Percentiles rank a stretch among this genome's conserved stretches.
Evolutionary conservation across 495 filamentous ascomycete genomes (phyloP).

Genomic region (Amorphotheca resinae): DNA sequence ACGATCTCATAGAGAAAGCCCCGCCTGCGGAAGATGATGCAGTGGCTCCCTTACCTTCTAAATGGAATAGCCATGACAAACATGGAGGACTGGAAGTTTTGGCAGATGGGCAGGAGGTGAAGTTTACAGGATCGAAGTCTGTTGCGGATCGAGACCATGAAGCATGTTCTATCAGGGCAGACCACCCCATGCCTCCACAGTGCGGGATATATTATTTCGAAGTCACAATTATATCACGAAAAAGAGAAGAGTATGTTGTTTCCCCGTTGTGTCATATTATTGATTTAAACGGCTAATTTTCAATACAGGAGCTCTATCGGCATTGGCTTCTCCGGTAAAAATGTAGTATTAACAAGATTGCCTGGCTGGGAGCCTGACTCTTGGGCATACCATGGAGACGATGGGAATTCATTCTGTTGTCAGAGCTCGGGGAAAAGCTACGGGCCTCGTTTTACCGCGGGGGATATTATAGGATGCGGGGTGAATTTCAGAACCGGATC

Average conservation of each 20-base stretch:
- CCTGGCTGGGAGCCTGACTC: conserved; percentile 94
- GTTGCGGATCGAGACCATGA: conserved; percentile 54
- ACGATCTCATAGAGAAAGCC: conserved; percentile 74
- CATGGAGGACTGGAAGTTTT: conserved; percentile 59
- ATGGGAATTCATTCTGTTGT: conserved; percentile 69
- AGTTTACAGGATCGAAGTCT: conserved; percentile 39
- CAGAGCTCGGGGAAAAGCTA: conserved; percentile 60
- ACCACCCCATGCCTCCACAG: conserved; percentile 82
- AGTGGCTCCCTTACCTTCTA: conserved; percentile 58
- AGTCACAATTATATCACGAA: conserved; percentile 70
- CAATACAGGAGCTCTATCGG: conserved; percentile 59
- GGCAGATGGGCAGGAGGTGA: conserved; percentile 65
- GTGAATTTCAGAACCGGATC: conserved; percentile 83
- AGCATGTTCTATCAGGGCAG: conserved; percentile 70
- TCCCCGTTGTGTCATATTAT: background rate
- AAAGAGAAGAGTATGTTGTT: conserved; percentile 69
- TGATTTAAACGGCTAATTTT: conserved; percentile 8
- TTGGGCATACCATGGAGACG: conserved; percentile 96
- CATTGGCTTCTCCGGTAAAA: conserved; percentile 72
- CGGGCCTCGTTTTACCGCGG: conserved; percentile 50
- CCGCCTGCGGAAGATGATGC: conserved; percentile 43
- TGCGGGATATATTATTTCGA: conserved; percentile 97
- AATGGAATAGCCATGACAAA: conserved; percentile 75
- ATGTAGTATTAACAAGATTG: conserved; percentile 64
- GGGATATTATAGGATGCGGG: conserved; percentile 86